Conservation (phyloP, 805 yeast species). For the Wickerhamiella qilinensis region DNA sequence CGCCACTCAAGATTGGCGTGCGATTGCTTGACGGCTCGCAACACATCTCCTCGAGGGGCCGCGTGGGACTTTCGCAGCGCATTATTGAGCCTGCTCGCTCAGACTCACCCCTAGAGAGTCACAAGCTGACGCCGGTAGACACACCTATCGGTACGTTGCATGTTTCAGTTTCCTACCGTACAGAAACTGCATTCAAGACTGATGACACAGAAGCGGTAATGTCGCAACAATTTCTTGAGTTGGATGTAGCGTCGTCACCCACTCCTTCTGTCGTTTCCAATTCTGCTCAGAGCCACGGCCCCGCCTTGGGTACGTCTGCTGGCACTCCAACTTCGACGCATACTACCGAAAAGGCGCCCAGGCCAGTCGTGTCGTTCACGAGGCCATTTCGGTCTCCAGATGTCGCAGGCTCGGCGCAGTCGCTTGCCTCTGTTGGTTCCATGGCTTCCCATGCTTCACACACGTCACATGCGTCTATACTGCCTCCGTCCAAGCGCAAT, state of each 20-base stretch:
- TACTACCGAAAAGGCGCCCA: too few species aligned
- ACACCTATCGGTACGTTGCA: slow-evolving; percentile 63
- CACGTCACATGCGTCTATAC: too few species aligned
- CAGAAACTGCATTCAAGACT: slow-evolving; percentile 49
- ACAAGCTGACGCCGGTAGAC: slow-evolving; percentile 49
- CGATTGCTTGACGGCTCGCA: slow-evolving; percentile 56
- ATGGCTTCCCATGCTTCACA: too few species aligned
- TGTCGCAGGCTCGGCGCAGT: neutral
- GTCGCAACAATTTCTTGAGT: slow-evolving; percentile 37
- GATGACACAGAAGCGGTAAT: slow-evolving; percentile 50
- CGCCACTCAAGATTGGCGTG: slow-evolving; percentile 36
- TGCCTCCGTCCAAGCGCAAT: too few species aligned
- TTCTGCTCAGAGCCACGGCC: too few species aligned
- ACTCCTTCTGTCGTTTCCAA: too few species aligned
- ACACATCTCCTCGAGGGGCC: slow-evolving; percentile 64
- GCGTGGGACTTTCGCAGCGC: slow-evolving; percentile 68
- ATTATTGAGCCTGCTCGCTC: slow-evolving; percentile 23
- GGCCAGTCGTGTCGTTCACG: slow-evolving; percentile 21
- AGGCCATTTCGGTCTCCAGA: slow-evolving; percentile 9
- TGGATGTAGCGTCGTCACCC: slow-evolving; percentile 29
- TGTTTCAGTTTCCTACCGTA: slow-evolving; percentile 66
- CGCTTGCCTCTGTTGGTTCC: slow-evolving; percentile 6
- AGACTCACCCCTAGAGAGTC: slow-evolving; percentile 26
- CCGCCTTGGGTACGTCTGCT: too few species aligned
- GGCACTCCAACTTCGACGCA: too few species aligned